A percentile compares a stretch with the other conserved stretches of the same genome.
Evolutionary conservation across 371 early-diverging fungal genomes (phyloP).

Genomic region (Mortierella sp.): DNA sequence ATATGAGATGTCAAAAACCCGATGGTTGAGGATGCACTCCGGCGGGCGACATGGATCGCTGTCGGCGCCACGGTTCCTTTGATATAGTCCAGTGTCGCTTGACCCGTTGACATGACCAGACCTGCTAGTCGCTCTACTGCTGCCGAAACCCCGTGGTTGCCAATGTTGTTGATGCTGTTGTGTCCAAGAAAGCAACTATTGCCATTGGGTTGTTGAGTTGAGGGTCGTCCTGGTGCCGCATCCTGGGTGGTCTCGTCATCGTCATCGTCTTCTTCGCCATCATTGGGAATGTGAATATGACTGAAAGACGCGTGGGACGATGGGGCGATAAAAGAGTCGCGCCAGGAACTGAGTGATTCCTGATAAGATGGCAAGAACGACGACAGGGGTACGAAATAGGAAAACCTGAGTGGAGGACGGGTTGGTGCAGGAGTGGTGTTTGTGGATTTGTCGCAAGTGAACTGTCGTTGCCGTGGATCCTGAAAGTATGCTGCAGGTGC

Average conservation of each 20-base stretch:
- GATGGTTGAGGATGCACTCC: slow-evolving; percentile 10
- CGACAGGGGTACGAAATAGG: neutral
- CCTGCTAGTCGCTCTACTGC: neutral
- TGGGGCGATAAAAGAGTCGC: slow-evolving; percentile 11
- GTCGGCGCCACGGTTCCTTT: neutral
- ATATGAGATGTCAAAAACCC: slow-evolving; percentile 1
- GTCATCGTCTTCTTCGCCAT: neutral
- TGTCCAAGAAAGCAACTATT: neutral
- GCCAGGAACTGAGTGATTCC: slow-evolving; percentile 6
- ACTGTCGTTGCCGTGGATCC: neutral
- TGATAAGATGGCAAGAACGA: neutral
- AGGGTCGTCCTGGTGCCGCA: neutral
- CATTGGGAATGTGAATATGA: neutral
- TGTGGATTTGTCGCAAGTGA: neutral
- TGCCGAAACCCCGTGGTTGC: neutral
- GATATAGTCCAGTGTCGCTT: slow-evolving; percentile 21
- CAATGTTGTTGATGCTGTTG: neutral
- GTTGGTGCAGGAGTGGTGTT: neutral
- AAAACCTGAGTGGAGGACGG: neutral
- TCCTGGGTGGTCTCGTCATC: neutral
- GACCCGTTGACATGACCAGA: slow-evolving; percentile 14
- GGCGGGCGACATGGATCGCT: slow-evolving; percentile 17
- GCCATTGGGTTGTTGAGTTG: neutral
- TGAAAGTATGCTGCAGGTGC: neutral
- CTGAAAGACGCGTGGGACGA: neutral